Base-by-base conservation (phyloP, 106 monocot genomes). In the Dioscorea alata region DNA sequence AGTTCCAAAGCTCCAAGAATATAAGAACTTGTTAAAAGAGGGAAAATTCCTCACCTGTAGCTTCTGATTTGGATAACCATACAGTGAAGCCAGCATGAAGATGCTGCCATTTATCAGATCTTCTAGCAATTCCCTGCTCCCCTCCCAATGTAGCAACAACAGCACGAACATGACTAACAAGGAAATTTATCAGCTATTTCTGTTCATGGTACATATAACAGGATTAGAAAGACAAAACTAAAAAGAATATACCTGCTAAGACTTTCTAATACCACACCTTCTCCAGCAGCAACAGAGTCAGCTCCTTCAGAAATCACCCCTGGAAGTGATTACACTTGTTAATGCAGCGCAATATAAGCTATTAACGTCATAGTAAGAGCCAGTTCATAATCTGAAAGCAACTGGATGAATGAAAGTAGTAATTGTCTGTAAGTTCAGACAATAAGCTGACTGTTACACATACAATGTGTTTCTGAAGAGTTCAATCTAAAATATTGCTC, bases 71-170 rank as follows among this genome's bases (percentile, higher is more conserved):
- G 50, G 91, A 91, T 57, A 95, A 54, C 95, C 95, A 95, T 12
- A 95, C 71, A 24, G 95, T 82, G 62, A 95, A 91, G 24, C 96
- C 96, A 54, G 84, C 74, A 79, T 92, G 74, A 17, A 97, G 86
- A 84, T 89, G 82, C 72, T 61, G 84, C 96, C 96, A 97, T 62
- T 81, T 87, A 71, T 97, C 86, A 72, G 72, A 73, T 68, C 78
- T 79, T 53, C 76, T 73, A n/a, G 96, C 81, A 76, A 84, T 86
- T 74, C 96, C 92, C 60, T 84, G 82, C 60, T 69, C 74, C 17
- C 84, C 96, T 62, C 96, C 96, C 42, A 92, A 70, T n/a, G 92
- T 96, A 7, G 84, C 88, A 70, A 96, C 88, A 54, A 86, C 89
- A 56, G 82, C 62, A 5, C 96, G 91, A 21, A 74, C 91, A 76